These are phyloP conservation scores for Stagonosporopsis vannaccii DNA, from an alignment of 2,329 filamentous ascomycete genomes.

Conservation along the genomic window DNA sequence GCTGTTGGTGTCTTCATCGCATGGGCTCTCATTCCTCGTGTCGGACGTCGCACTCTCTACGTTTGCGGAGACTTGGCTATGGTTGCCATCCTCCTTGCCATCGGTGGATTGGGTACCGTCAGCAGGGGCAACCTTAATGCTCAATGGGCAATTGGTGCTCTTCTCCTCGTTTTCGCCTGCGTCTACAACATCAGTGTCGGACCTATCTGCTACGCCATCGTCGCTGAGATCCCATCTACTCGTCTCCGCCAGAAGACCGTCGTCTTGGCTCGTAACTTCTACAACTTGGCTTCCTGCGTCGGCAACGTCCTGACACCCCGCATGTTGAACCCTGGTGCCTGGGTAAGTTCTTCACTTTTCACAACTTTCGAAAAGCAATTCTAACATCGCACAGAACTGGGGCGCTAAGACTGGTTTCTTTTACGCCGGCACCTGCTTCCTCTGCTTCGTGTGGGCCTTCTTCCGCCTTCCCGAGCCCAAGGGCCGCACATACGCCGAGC, in stretches of 20 bases:
- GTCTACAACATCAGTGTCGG: slow-evolving; percentile 87
- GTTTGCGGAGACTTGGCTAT: slow-evolving; percentile 67
- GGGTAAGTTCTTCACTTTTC: slow-evolving; percentile 21
- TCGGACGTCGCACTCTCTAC: slow-evolving; percentile 78
- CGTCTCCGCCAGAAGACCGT: slow-evolving; percentile 91
- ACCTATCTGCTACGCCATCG: slow-evolving; percentile 88
- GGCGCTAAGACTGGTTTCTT: slow-evolving; percentile 86
- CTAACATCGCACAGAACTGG: slow-evolving; percentile 59
- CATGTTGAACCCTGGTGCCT: slow-evolving; percentile 47
- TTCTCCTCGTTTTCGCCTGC: slow-evolving; percentile 58
- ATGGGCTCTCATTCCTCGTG: slow-evolving; percentile 79
- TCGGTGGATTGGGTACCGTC: slow-evolving; percentile 78
- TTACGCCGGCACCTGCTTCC: slow-evolving; percentile 80
- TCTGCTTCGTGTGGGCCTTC: slow-evolving; percentile 79
- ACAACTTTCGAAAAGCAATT: too few relatives aligned
- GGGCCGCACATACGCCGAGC: slow-evolving; percentile 82
- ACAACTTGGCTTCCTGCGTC: slow-evolving; percentile 80
- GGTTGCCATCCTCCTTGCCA: slow-evolving; percentile 73
- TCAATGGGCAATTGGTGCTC: slow-evolving; percentile 47
- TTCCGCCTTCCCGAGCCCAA: slow-evolving; percentile 81
- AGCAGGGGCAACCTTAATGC: slow-evolving; percentile 55
- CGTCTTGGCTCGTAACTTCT: slow-evolving; percentile 78
- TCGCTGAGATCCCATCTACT: slow-evolving; percentile 82
- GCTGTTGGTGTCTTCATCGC: slow-evolving; percentile 73
- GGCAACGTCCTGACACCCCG: slow-evolving; percentile 60